Evolutionary conservation across 73 alveolate species (phyloP).

Genomic region (Tetrahymena elliotti): DNA sequence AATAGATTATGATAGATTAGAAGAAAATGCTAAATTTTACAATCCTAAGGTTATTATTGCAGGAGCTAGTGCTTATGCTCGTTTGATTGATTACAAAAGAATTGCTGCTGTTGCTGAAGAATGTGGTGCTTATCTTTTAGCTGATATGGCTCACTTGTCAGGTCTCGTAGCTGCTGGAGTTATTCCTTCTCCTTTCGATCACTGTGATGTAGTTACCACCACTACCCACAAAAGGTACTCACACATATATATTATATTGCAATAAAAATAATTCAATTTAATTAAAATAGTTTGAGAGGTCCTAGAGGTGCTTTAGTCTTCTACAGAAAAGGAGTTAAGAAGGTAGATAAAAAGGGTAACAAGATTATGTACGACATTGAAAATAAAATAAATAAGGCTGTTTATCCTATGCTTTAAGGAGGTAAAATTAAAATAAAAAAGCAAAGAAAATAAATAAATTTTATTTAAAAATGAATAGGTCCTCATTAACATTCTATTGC

Average conservation of each 20-base stretch:
- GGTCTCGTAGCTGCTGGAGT: conserved; percentile 86
- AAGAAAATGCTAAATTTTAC: conserved; percentile 68
- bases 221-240: conserved; percentile 86
- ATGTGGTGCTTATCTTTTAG: conserved; percentile 81
- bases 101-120: conserved; percentile 72
- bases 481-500: conserved; percentile 92
- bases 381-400: conserved; percentile 71
- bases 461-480: conserved; percentile 1
- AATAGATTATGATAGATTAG: conserved; percentile 85
- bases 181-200: conserved; percentile 80
- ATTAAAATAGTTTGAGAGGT: conserved; percentile 62
- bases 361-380: conserved; percentile 36
- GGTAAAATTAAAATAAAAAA: conserved; percentile 1
- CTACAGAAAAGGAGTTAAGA: conserved; percentile 58
- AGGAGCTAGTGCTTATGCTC: conserved; percentile 90
- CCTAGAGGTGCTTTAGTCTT: conserved; percentile 92
- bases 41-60: conserved; percentile 90
- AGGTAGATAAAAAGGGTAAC: conserved; percentile 35
- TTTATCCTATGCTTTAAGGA: conserved; percentile 90
- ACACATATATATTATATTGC: neutral
- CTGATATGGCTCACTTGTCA: conserved; percentile 93
- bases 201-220: conserved; percentile 89
- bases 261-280: neutral
- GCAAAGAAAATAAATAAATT: neutral
- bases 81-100: conserved; percentile 71